A percentile compares a stretch with the other conserved stretches of the same genome.
Conservation (phyloP, 2,329 filamentous ascomycete species). For the Alternaria consortialis region DNA sequence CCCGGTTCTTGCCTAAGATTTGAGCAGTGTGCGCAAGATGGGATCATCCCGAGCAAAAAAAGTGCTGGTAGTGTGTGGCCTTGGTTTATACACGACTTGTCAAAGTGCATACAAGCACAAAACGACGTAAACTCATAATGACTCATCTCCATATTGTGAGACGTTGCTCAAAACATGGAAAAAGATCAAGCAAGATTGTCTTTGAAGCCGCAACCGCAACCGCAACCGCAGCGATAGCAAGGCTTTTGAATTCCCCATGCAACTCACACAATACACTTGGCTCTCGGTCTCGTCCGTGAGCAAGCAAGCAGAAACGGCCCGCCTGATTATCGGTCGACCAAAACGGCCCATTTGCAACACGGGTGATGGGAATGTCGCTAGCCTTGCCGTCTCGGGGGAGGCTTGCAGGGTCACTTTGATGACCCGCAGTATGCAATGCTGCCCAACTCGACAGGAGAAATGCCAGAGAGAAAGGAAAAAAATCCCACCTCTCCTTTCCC, state of each 20-base stretch:
- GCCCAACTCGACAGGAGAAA: conserved; percentile 6
- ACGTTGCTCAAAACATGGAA: background rate
- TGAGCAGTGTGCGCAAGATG: background rate
- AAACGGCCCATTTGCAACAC: background rate
- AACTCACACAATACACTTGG: background rate
- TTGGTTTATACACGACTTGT: background rate
- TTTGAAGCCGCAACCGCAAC: background rate
- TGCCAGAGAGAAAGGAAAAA: background rate
- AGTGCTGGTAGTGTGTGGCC: background rate
- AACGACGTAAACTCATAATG: background rate
- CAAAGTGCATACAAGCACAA: background rate
- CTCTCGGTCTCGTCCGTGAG: background rate
- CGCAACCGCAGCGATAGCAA: background rate
- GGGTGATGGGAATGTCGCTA: background rate
- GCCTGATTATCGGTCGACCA: background rate
- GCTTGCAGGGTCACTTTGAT: background rate
- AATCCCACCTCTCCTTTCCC: background rate
- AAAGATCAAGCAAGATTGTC: background rate
- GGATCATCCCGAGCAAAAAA: background rate
- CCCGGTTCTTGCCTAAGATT: background rate
- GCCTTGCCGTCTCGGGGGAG: conserved; percentile 1
- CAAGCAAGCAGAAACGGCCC: background rate
- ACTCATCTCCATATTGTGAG: background rate
- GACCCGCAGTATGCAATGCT: conserved; percentile 17
- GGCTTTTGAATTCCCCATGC: background rate